Evolutionary conservation across 2,329 filamentous ascomycete genomes (phyloP), one percentile per base, ranked within the genome.

Genomic region (Curvularia lunata): DNA sequence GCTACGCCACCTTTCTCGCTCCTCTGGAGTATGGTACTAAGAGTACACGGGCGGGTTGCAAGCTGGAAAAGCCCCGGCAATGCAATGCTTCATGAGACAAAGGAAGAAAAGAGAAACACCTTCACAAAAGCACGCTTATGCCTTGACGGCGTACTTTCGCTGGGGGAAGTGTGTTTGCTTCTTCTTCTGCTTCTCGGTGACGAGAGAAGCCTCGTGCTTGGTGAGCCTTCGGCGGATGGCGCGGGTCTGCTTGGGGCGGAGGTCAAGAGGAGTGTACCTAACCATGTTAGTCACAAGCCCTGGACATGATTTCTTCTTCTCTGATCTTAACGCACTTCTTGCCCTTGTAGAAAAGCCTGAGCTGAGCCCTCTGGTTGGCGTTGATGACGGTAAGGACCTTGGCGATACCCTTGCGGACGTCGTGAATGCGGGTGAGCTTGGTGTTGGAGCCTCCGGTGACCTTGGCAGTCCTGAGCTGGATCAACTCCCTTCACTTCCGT

Each of bases 371-470:
- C 87, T 99, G 95, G 88, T 96, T 98, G 84, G 92, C 90, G 88
- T 98, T 99, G 89, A 99, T 97, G 85, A 99, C 88, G 82, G 95
- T 99, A 77, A 99, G 89, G 83, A 97, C 91, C 80, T 94, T 93
- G 79, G 95, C 96, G 83, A 99, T 97, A 61, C 93, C 97, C 88
- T 99, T 99, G 87, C 95, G 93, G 81, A 99, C 87, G 82, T 99
- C 96, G 86, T 97, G 92, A 84, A 75, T 76, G 67, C 70, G 69
- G 66, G 73, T 96, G 80, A 98, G 88, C 88, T 99, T 99, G 79
- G 91, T 91, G 78, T 91, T 89, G 74, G 92, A 92, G 76, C 94
- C 96, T 78, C 87, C 87, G 73, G 92, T 86, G 80, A 99, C 93
- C 90, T 99, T 98, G 86, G 97, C 94, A 80, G 96, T 96, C 81